phyloP scores from a whole-genome alignment of 78 protist genomes.

The Dictyostelium discoideum region dicty_2.7 NC_007090.3:1367501-1368000 shows the following conservation, averaged over 20 bases:
- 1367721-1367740: background rate
- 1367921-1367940: constrained; percentile 5
- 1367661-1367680: background rate
- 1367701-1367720: background rate
- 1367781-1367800: constrained; percentile 8
- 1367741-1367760: background rate
- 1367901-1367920: background rate
- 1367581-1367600: constrained; percentile 56
- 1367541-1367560: constrained; percentile 39
- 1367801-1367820: background rate
- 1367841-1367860: background rate
- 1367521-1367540: constrained; percentile 69
- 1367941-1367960: background rate
- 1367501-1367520: constrained; percentile 29
- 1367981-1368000: background rate
- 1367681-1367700: background rate
- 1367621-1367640: constrained; percentile 45
- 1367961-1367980: background rate
- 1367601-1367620: constrained; percentile 60
- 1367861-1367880: constrained; percentile 16
- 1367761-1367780: background rate
- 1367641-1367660: constrained; percentile 11
- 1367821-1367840: background rate
- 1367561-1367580: constrained; percentile 72
- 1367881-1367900: constrained; percentile 8